A percentile compares a stretch with the other conserved stretches of the same genome.
These are phyloP conservation scores for Verticillium tricorpus DNA, from an alignment of 2,329 filamentous ascomycete species.

Conservation along the genomic window DNA sequence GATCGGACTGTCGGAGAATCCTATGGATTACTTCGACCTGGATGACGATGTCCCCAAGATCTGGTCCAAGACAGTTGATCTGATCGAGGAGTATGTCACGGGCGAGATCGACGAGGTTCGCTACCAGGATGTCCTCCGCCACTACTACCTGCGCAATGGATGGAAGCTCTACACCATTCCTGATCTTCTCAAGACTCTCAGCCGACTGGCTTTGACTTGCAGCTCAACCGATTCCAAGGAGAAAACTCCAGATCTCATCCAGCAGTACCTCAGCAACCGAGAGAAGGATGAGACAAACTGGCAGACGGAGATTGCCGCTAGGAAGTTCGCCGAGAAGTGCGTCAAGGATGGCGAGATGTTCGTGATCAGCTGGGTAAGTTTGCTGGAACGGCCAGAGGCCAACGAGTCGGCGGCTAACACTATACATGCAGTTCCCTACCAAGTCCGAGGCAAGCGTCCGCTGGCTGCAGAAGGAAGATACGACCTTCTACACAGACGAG, in stretches of 20 bases:
- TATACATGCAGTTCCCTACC: constrained; percentile 54
- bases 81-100: constrained; percentile 82
- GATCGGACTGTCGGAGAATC: constrained; percentile 77
- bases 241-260: constrained; percentile 85
- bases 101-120: constrained; percentile 76
- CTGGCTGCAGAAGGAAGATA: constrained; percentile 62
- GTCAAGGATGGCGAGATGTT: constrained; percentile 92
- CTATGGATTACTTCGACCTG: constrained; percentile 70
- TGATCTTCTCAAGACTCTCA: constrained; percentile 77
- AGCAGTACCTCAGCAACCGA: constrained; percentile 78
- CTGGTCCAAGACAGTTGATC: constrained; percentile 78
- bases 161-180: constrained; percentile 94
- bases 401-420: constrained; percentile 23
- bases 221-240: constrained; percentile 85
- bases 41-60: constrained; percentile 61
- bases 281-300: constrained; percentile 82
- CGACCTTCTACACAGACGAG: constrained; percentile 83
- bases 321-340: constrained; percentile 88
- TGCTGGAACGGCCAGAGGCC: neutral
- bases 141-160: constrained; percentile 85
- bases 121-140: constrained; percentile 85
- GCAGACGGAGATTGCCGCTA: constrained; percentile 81
- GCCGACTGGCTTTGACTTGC: constrained; percentile 76
- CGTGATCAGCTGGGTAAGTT: constrained; percentile 82
- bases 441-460: constrained; percentile 68